Evolutionary conservation across 768 basidiomycete species (phyloP).

Genomic region (Dacryopinax primogenitus): DNA sequence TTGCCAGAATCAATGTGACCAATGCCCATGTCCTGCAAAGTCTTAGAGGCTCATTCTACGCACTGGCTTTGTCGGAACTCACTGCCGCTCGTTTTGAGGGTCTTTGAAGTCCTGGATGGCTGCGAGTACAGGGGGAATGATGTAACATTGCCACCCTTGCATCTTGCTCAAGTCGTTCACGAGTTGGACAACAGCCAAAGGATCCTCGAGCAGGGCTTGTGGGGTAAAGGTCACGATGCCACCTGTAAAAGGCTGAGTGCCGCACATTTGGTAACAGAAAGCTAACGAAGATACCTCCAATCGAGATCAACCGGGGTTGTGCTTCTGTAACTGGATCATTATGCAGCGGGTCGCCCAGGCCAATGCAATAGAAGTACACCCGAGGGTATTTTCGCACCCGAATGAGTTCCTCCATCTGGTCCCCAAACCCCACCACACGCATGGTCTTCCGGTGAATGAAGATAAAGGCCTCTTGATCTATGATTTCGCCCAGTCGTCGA

Average conservation of each 20-base stretch:
- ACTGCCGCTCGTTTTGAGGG: neutral
- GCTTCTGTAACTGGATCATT: neutral
- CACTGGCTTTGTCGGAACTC: neutral
- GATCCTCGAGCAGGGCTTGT: slow-evolving; percentile 43
- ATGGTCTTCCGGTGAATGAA: neutral
- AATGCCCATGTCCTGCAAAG: neutral
- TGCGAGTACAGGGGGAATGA: slow-evolving; percentile 49
- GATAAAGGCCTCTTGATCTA: neutral
- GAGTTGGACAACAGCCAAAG: slow-evolving; percentile 35
- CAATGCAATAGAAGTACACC: slow-evolving; percentile 3
- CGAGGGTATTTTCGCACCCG: neutral
- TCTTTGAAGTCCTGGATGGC: slow-evolving; percentile 12
- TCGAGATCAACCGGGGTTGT: neutral
- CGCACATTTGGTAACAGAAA: neutral
- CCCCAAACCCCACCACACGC: neutral
- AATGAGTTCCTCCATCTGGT: neutral
- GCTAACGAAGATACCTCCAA: neutral
- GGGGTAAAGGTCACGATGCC: slow-evolving; percentile 63
- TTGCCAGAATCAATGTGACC: neutral
- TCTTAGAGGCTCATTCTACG: neutral
- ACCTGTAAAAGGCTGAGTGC: slow-evolving; percentile 31
- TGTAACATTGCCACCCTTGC: slow-evolving; percentile 54
- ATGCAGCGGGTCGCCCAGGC: neutral
- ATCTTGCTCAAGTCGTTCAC: slow-evolving; percentile 45
- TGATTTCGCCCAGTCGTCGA: neutral